Percentiles rank a stretch among this genome's conserved stretches.
Evolutionary conservation across 768 basidiomycete species (phyloP).

Genomic region (Kwoniella sp.): DNA sequence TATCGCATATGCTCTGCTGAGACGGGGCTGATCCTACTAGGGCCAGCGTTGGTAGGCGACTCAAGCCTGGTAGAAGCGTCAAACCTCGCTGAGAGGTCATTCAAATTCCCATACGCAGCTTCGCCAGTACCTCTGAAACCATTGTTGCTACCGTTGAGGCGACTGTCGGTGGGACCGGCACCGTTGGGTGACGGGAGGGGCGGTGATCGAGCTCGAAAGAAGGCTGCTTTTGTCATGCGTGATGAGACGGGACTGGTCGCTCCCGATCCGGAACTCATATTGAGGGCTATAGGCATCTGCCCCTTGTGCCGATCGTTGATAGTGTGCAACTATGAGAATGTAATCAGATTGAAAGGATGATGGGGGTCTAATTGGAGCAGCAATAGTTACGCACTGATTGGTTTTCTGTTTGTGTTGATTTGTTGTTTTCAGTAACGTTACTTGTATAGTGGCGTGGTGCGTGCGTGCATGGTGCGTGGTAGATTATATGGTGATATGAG

Average conservation of each 20-base stretch:
- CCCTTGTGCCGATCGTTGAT: not conserved
- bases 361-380: too few species aligned
- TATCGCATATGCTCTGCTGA: not conserved
- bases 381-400: too few species aligned
- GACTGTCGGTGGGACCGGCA: not conserved
- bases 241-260: constrained; percentile 29
- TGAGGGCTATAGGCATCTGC: constrained; percentile 18
- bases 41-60: constrained; percentile 3
- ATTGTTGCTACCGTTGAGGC: not conserved
- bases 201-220: constrained; percentile 54
- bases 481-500: too few species aligned
- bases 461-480: too few species aligned
- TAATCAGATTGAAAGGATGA: not conserved
- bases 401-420: constrained; percentile 3
- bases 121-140: not conserved
- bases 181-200: constrained; percentile 23
- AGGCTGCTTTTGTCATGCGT: constrained; percentile 53
- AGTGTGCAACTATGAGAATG: not conserved
- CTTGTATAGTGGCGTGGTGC: constrained; percentile 1
- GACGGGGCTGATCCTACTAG: constrained; percentile 6
- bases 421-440: constrained; percentile 8
- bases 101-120: constrained; percentile 12
- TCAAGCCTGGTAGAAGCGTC: constrained; percentile 20
- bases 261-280: constrained; percentile 9
- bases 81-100: constrained; percentile 24